Evolutionary conservation across 2,329 filamentous ascomycete genomes (phyloP).

Genomic region (Tolypocladium album): DNA sequence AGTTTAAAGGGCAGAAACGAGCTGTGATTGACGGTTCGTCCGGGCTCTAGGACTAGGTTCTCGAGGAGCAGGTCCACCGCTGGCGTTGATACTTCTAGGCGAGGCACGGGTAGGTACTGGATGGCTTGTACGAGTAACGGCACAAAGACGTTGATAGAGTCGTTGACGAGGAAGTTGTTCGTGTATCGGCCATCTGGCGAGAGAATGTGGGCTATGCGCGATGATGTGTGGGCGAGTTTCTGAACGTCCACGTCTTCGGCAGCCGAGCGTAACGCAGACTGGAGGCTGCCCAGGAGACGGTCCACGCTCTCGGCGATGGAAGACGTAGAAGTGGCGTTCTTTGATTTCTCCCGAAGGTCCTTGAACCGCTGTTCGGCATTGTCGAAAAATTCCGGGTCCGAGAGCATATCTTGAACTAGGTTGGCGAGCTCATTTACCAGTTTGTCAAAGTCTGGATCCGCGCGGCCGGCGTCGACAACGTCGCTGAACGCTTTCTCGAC

Average conservation of each 20-base stretch:
- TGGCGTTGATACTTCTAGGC: constrained; percentile 77
- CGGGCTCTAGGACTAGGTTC: constrained; percentile 83
- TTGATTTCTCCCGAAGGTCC: constrained; percentile 40
- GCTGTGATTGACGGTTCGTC: constrained; percentile 69
- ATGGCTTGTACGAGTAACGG: constrained; percentile 67
- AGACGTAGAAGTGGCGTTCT: constrained; percentile 56
- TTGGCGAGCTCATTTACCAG: constrained; percentile 64
- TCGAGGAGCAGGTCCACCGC: constrained; percentile 79
- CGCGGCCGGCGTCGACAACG: constrained; percentile 62
- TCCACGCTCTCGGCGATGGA: constrained; percentile 64
- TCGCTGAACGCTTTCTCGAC: constrained; percentile 58
- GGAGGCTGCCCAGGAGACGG: constrained; percentile 56
- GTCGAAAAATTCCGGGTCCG: constrained; percentile 77
- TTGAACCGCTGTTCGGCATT: constrained; percentile 49
- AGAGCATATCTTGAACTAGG: constrained; percentile 70
- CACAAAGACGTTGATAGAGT: constrained; percentile 70
- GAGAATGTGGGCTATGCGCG: constrained; percentile 58
- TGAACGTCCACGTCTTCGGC: constrained; percentile 61
- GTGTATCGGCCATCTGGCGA: constrained; percentile 53
- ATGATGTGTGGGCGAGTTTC: constrained; percentile 54
- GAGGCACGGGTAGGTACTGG: constrained; percentile 82
- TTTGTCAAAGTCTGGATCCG: constrained; percentile 73
- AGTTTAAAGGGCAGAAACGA: constrained; percentile 85
- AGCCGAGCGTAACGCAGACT: constrained; percentile 57
- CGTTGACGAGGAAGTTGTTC: constrained; percentile 63